Evolutionary conservation across 306 rosid genomes (phyloP).

Genomic region (Begonia loranthoides): DNA sequence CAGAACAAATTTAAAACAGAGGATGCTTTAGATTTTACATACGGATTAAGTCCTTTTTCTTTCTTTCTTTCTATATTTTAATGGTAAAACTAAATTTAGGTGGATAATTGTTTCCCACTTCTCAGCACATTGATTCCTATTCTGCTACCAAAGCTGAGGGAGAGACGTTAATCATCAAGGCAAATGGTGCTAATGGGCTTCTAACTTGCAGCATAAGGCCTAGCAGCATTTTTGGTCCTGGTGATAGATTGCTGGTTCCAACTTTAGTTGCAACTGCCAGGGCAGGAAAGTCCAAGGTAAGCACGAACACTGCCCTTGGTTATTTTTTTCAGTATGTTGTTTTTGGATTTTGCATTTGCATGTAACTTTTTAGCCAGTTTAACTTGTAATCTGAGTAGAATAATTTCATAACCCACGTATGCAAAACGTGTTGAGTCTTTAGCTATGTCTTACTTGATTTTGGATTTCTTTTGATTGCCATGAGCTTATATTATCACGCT

Average conservation of each 20-base stretch:
- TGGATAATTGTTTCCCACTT: conserved; percentile 11
- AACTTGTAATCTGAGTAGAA: no score
- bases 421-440: no score
- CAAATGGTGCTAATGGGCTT: conserved; percentile 72
- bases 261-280: conserved; percentile 64
- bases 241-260: conserved; percentile 77
- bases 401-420: no score
- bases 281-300: conserved; percentile 87
- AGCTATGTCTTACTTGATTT: no score
- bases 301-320: conserved; percentile 7
- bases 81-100: not conserved
- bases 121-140: conserved; percentile 84
- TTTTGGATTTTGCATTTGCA: no score
- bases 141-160: conserved; percentile 93
- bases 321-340: not conserved
- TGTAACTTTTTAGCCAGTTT: no score
- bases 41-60: not conserved
- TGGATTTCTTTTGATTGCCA: no score
- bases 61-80: not conserved
- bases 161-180: conserved; percentile 61
- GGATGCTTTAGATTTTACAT: no score
- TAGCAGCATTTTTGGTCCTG: conserved; percentile 92
- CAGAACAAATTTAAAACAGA: not conserved
- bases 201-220: conserved; percentile 92
- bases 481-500: no score